Evolutionary conservation across 2,329 filamentous ascomycete genomes (phyloP).

Genomic region (Talaromyces sp.): DNA sequence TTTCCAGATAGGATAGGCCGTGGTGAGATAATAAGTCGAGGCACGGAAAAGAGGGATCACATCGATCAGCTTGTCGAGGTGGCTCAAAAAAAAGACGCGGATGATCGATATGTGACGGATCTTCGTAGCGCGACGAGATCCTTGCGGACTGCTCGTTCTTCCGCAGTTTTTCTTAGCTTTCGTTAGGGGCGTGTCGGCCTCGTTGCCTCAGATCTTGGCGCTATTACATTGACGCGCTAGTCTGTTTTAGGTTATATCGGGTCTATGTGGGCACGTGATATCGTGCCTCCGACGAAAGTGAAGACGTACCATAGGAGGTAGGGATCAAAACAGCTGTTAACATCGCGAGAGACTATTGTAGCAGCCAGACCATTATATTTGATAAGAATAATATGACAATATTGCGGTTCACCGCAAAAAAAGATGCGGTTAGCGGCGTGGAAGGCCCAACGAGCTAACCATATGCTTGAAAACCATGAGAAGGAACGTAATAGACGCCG

Average conservation of each 20-base stretch:
- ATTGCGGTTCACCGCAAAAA: background rate
- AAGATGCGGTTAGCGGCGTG: background rate
- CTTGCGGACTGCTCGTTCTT: background rate
- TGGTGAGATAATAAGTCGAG: background rate
- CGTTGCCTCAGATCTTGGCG: slow-evolving; percentile 1
- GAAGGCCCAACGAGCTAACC: background rate
- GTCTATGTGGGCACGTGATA: background rate
- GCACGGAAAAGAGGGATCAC: background rate
- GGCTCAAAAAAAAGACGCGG: slow-evolving; percentile 3
- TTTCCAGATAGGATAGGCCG: background rate
- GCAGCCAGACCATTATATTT: background rate
- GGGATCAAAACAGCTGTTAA: background rate
- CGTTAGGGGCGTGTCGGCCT: slow-evolving; percentile 9
- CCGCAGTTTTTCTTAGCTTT: slow-evolving; percentile 13
- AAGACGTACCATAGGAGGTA: background rate
- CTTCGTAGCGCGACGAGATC: slow-evolving; percentile 14
- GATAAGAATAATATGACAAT: slow-evolving; percentile 5
- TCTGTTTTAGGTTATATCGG: slow-evolving; percentile 6
- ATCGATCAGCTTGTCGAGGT: background rate
- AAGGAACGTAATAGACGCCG: slow-evolving; percentile 1
- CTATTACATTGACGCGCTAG: background rate
- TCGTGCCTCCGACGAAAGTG: background rate
- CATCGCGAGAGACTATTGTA: background rate
- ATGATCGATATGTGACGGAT: slow-evolving; percentile 6
- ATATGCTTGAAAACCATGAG: background rate